Base-by-base conservation (phyloP, 129 eudicot genomes). In the Flaveria trinervia region DNA sequence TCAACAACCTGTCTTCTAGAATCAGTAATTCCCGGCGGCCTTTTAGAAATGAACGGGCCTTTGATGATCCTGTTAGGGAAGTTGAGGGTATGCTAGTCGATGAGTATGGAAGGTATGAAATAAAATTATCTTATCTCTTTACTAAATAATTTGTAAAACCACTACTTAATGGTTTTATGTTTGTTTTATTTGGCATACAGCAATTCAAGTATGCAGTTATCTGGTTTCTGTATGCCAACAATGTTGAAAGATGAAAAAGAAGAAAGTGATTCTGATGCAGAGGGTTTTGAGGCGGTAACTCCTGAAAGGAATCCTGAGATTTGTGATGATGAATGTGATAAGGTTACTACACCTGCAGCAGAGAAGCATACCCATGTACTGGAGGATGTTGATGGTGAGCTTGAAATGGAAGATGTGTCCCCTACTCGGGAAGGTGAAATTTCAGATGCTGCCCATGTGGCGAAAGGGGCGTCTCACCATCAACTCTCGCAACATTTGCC, bases 321-420 rank as follows among this genome's bases (percentile, higher is more conserved):
- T 69, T 59, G 76, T 10, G 96, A 84, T 52, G 89, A 59, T 52
- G 89, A 65, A 10, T 62, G 77, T 59, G 92, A 82, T 9, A 64
- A 7, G 71, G 74, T 44, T 3, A 65, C 43, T 55, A 49, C 84
- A 70, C 82, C 83, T 68, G 90, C 81, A 25, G 66, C 75, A 11
- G 92, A 81, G 68, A 94, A 94, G 77, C 97, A 80, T 62, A 83
- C 86, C 36, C 97, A 85, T 80, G 91, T 94, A 52, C 74, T 94
- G 90, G 98, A 91, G 75, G 97, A 89, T 71, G 98, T 91, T 73
- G 98, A 91, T 71, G 97, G 97, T 1, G 98, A 94, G 65, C 96
- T 94, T 77, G 97, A 94, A 84, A 94, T 94, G 98, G 97, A 94
- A 75, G 93, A 91, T 79, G 93, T 91, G 55, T 87, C 96, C 68